Percentiles rank a stretch among this genome's conserved stretches.
phyloP scores from a whole-genome alignment of 352 stramenopile genomes.

The Pythium sukuiense region DNA sequence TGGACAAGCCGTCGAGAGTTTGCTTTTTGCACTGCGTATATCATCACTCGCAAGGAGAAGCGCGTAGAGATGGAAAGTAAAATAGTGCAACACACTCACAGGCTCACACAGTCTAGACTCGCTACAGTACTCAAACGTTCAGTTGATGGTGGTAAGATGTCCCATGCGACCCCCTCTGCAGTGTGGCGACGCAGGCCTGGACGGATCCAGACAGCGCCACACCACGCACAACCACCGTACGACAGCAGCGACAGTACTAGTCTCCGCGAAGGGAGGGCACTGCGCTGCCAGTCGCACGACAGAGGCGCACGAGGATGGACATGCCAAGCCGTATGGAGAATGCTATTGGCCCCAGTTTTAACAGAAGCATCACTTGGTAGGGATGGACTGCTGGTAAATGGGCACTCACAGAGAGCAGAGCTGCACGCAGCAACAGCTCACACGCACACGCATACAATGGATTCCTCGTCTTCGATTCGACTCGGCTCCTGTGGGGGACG shows the following conservation, averaged over 20 bases:
- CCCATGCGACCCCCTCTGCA: constrained; percentile 22
- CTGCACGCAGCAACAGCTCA: background rate
- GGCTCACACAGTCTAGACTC: background rate
- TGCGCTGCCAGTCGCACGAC: constrained; percentile 24
- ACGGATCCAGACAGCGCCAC: background rate
- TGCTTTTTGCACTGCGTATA: constrained; percentile 85
- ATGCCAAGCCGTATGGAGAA: constrained; percentile 28
- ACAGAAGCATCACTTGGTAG: constrained; percentile 54
- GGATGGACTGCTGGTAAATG: constrained; percentile 72
- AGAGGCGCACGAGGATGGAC: constrained; percentile 25
- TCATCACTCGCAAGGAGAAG: constrained; percentile 49
- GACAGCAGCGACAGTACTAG: constrained; percentile 24
- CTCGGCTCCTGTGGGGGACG: background rate
- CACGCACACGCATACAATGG: background rate
- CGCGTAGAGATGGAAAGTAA: constrained; percentile 67
- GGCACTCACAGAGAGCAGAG: constrained; percentile 16
- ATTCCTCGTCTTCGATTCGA: background rate
- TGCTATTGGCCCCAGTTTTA: constrained; percentile 76
- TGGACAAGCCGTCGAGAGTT: constrained; percentile 16
- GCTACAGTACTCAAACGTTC: background rate
- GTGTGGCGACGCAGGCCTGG: constrained; percentile 5
- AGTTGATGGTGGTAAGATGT: constrained; percentile 1
- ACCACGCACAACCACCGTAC: constrained; percentile 7
- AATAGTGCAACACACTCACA: constrained; percentile 42
- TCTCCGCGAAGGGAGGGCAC: constrained; percentile 25